Conservation (phyloP, 345 rosid genomes). For the Crucihimalaya himalaica region DNA sequence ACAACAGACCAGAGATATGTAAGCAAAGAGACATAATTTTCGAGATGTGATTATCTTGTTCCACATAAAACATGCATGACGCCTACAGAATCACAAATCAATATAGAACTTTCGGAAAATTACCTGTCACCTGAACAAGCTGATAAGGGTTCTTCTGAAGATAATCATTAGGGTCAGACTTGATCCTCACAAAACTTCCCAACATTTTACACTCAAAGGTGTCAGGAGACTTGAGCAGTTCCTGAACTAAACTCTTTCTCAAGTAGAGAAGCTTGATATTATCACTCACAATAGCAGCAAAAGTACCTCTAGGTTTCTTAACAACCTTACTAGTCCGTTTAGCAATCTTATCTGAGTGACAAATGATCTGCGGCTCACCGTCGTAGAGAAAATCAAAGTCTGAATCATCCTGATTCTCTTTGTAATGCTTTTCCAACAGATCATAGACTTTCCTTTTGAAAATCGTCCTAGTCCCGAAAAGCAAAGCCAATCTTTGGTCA, state of each 20-base stretch:
- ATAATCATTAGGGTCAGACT: slow-evolving; percentile 72
- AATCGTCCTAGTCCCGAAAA: slow-evolving; percentile 64
- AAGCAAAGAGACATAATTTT: slow-evolving; percentile 2
- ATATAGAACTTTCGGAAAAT: slow-evolving; percentile 12
- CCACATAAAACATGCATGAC: not conserved
- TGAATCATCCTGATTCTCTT: slow-evolving; percentile 56
- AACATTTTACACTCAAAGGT: slow-evolving; percentile 57
- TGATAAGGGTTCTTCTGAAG: slow-evolving; percentile 62
- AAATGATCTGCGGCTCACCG: slow-evolving; percentile 41
- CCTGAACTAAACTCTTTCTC: slow-evolving; percentile 66
- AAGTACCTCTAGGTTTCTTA: slow-evolving; percentile 49
- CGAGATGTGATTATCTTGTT: not conserved
- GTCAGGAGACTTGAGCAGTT: slow-evolving; percentile 51
- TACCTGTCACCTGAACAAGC: slow-evolving; percentile 80
- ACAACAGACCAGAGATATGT: slow-evolving; percentile 1
- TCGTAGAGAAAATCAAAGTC: slow-evolving; percentile 54
- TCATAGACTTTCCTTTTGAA: slow-evolving; percentile 52
- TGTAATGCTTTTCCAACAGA: slow-evolving; percentile 61
- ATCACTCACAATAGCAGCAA: slow-evolving; percentile 65
- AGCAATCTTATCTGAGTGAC: slow-evolving; percentile 38
- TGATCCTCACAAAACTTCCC: slow-evolving; percentile 73
- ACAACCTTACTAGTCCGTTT: slow-evolving; percentile 37
- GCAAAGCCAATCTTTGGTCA: slow-evolving; percentile 51
- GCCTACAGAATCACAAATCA: not conserved
- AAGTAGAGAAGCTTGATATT: slow-evolving; percentile 71